Evolutionary conservation across 2,329 filamentous ascomycete genomes (phyloP).

Genomic region (Diplodia sapinea): DNA sequence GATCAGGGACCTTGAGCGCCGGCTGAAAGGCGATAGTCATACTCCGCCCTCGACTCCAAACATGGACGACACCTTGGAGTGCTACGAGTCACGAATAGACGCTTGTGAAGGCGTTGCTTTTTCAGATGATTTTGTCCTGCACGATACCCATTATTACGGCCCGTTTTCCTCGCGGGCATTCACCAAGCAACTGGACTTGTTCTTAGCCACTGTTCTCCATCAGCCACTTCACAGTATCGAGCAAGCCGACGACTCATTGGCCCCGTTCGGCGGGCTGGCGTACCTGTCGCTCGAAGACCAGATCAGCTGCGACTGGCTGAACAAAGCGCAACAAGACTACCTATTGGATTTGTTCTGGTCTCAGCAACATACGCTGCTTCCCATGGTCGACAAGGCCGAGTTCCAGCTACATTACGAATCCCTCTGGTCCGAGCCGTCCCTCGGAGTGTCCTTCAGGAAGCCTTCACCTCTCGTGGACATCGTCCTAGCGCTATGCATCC

Average conservation of each 20-base stretch:
- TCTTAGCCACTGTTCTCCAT: slow-evolving; percentile 45
- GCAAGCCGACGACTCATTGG: background rate
- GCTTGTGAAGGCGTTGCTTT: background rate
- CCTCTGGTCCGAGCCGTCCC: slow-evolving; percentile 35
- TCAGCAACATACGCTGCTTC: slow-evolving; percentile 51
- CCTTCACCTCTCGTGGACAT: slow-evolving; percentile 60
- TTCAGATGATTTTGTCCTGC: background rate
- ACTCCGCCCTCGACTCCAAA: slow-evolving; percentile 1
- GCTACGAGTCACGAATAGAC: slow-evolving; percentile 1
- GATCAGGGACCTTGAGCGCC: slow-evolving; percentile 43
- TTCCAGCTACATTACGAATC: slow-evolving; percentile 53
- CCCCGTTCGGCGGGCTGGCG: slow-evolving; percentile 1
- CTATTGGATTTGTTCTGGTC: slow-evolving; percentile 58
- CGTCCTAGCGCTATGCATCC: slow-evolving; percentile 59
- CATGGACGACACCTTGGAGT: slow-evolving; percentile 3
- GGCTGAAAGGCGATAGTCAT: slow-evolving; percentile 1
- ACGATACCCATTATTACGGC: slow-evolving; percentile 44
- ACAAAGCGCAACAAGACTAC: slow-evolving; percentile 53
- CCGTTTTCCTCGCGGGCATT: slow-evolving; percentile 55
- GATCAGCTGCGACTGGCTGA: slow-evolving; percentile 42
- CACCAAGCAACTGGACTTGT: slow-evolving; percentile 50
- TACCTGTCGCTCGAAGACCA: slow-evolving; percentile 16
- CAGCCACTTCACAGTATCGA: slow-evolving; percentile 37
- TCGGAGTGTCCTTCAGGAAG: slow-evolving; percentile 40
- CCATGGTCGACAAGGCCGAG: slow-evolving; percentile 53